Evolutionary conservation across 208 protist genomes (phyloP).

Genomic region (Leishmania turanica): DNA sequence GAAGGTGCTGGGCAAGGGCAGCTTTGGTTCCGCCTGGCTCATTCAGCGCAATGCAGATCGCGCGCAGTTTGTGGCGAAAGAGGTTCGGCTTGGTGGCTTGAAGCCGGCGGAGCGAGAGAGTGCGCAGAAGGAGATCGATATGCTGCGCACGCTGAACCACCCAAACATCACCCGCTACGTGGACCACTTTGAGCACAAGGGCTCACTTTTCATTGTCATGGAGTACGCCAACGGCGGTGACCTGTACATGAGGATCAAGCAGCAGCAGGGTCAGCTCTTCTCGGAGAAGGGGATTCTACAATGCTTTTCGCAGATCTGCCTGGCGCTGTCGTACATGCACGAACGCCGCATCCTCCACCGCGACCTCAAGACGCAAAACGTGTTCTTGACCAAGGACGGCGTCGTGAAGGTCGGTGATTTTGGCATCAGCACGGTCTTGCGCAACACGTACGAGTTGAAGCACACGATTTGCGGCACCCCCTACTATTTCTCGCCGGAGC

Average conservation of each 20-base stretch:
- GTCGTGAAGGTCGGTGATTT: constrained; percentile 93
- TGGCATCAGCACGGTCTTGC: constrained; percentile 92
- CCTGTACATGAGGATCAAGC: constrained; percentile 86
- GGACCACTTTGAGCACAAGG: constrained; percentile 82
- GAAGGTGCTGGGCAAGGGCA: constrained; percentile 91
- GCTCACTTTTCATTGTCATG: constrained; percentile 92
- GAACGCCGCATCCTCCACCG: constrained; percentile 88
- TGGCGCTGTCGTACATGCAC: constrained; percentile 86
- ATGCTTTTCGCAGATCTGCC: constrained; percentile 86
- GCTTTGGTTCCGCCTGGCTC: constrained; percentile 91
- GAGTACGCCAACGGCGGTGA: constrained; percentile 93
- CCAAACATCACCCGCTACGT: constrained; percentile 93
- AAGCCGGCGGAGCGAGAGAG: constrained; percentile 80
- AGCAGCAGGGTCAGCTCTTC: constrained; percentile 67
- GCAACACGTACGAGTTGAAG: constrained; percentile 90
- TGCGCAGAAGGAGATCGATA: constrained; percentile 90
- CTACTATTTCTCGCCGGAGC: constrained; percentile 96
- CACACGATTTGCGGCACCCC: constrained; percentile 95
- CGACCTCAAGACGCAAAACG: constrained; percentile 92
- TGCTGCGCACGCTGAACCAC: constrained; percentile 86
- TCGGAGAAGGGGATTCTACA: constrained; percentile 82
- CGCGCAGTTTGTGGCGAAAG: constrained; percentile 90
- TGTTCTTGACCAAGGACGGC: constrained; percentile 86
- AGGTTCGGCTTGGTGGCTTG: constrained; percentile 77
- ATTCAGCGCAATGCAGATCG: constrained; percentile 83